A percentile compares a stretch with the other conserved stretches of the same genome.
These are phyloP conservation scores for Lasiodiplodia citricola DNA, from an alignment of 2,329 filamentous ascomycete species.

Conservation along the genomic window DNA sequence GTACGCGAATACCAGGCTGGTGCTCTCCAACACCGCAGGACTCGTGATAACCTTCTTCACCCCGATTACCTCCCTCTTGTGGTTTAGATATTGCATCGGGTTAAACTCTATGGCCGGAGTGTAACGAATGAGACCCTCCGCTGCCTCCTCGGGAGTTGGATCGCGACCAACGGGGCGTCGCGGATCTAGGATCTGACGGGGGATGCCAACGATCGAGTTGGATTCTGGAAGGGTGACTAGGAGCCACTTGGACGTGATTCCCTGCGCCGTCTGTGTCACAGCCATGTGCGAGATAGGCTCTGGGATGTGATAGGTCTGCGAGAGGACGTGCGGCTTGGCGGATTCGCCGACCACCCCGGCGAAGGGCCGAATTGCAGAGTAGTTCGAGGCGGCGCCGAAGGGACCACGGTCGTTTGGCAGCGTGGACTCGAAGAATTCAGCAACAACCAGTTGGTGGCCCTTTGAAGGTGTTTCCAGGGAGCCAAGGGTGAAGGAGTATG, in stretches of 20 bases:
- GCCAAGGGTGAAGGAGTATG: conserved; percentile 74
- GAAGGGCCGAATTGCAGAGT: conserved; percentile 73
- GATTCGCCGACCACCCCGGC: conserved; percentile 61
- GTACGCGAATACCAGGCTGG: conserved; percentile 85
- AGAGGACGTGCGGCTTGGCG: conserved; percentile 74
- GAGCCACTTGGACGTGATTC: conserved; percentile 83
- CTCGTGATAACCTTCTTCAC: conserved; percentile 74
- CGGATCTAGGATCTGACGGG: conserved; percentile 79
- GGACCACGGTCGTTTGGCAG: conserved; percentile 83
- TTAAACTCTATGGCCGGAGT: conserved; percentile 80
- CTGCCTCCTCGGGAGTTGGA: conserved; percentile 75
- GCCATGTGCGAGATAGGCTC: conserved; percentile 79
- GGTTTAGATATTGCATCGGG: conserved; percentile 78
- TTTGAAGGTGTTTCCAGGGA: conserved; percentile 63
- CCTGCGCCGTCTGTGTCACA: conserved; percentile 88
- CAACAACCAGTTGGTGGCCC: conserved; percentile 83
- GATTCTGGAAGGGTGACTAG: conserved; percentile 77
- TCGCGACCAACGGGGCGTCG: conserved; percentile 86
- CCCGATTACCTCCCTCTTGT: conserved; percentile 80
- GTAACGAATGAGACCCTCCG: conserved; percentile 84
- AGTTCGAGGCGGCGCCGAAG: conserved; percentile 71
- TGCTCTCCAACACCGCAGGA: conserved; percentile 87
- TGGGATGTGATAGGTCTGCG: conserved; percentile 80
- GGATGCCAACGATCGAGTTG: conserved; percentile 78
- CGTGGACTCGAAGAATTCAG: conserved; percentile 89